These are phyloP conservation scores for Nidularia pulvinata DNA, from an alignment of 768 basidiomycete species.

Conservation along the genomic window DNA sequence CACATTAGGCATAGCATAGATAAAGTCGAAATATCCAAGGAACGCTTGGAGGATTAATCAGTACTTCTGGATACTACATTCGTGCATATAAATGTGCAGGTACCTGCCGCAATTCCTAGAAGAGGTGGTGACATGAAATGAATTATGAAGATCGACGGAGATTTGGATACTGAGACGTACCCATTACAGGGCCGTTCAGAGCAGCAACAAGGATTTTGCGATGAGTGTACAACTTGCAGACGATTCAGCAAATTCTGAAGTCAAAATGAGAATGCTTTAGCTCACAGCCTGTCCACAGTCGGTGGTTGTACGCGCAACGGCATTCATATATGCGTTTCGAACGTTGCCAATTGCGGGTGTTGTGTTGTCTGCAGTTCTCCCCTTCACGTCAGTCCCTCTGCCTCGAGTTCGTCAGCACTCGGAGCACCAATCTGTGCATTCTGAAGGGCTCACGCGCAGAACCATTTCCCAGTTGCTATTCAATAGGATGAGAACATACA, in stretches of 20 bases:
- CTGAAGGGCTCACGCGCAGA: constrained; percentile 58
- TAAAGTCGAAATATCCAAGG: constrained; percentile 76
- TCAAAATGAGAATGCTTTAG: not conserved
- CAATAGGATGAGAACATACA: not conserved
- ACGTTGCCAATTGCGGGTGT: constrained; percentile 20
- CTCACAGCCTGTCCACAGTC: constrained; percentile 68
- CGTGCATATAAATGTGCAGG: not conserved
- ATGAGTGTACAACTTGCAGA: constrained; percentile 62
- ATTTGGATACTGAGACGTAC: constrained; percentile 22
- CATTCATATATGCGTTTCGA: constrained; percentile 45
- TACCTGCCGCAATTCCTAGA: constrained; percentile 68
- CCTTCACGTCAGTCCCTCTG: constrained; percentile 63
- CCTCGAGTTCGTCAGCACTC: not conserved
- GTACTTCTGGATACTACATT: too few relatives aligned
- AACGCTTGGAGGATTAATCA: constrained; percentile 30
- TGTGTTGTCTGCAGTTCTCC: constrained; percentile 7
- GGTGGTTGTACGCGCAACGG: constrained; percentile 49
- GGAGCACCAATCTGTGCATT: not conserved
- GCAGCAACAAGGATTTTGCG: constrained; percentile 71
- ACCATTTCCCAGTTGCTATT: constrained; percentile 68
- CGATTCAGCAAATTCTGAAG: not conserved
- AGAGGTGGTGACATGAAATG: not conserved
- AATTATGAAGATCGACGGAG: too few relatives aligned
- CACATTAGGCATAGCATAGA: constrained; percentile 59
- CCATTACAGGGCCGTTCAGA: constrained; percentile 77